A percentile compares a stretch with the other conserved stretches of the same genome.
Conservation (phyloP, 257 asterid species). For the Nicotiana tomentosiformis region DNA sequence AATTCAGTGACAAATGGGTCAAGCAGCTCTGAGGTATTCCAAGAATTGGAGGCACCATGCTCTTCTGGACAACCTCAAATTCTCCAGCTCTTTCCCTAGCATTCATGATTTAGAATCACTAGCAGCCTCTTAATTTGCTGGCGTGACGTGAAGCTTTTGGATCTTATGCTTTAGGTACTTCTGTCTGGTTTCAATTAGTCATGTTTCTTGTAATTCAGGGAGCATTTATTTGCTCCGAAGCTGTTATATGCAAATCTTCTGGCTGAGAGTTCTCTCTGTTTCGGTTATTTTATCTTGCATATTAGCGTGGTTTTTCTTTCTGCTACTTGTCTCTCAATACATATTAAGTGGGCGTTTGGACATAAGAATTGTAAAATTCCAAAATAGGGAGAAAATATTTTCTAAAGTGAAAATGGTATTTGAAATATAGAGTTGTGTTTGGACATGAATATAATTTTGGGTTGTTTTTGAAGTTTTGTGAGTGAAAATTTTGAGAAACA, state of each 20-base stretch:
- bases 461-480: no score
- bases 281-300: no score
- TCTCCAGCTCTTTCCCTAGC: neutral
- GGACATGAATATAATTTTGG: no score
- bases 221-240: neutral
- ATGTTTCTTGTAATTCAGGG: neutral
- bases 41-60: neutral
- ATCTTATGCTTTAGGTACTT: neutral
- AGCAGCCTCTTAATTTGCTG: neutral
- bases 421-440: no score
- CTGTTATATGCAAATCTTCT: neutral
- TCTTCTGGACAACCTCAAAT: neutral
- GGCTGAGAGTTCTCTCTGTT: no score
- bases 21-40: neutral
- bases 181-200: neutral
- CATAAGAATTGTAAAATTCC: no score
- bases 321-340: no score
- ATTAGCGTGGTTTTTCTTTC: no score
- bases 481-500: no score
- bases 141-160: neutral
- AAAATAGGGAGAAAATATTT: no score
- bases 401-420: no score
- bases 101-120: neutral
- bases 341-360: no score
- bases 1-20: neutral